Evolutionary conservation across 768 basidiomycete genomes (phyloP).

Genomic region (Auriculariales sp.): DNA sequence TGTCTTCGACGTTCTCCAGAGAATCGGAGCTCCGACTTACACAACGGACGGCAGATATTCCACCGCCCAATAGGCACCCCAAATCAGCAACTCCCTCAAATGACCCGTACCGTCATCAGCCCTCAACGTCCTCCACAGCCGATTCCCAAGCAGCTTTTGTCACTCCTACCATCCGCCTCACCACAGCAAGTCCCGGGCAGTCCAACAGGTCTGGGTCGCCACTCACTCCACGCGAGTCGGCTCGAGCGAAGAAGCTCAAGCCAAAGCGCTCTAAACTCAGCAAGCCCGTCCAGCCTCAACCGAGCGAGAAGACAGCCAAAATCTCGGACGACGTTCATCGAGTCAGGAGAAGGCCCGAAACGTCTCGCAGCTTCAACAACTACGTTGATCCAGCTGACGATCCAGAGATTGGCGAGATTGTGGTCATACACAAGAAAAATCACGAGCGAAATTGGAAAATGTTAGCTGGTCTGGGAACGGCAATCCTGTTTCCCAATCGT

Average conservation of each 20-base stretch:
- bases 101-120: not conserved
- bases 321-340: constrained; percentile 47
- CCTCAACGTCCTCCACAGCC: not conserved
- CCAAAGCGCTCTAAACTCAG: constrained; percentile 60
- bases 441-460: constrained; percentile 42
- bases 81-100: constrained; percentile 5
- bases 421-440: constrained; percentile 67
- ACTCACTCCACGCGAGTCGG: constrained; percentile 13
- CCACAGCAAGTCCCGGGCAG: constrained; percentile 50
- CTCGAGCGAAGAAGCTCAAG: constrained; percentile 35
- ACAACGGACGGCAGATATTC: not conserved
- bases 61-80: constrained; percentile 14
- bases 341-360: constrained; percentile 20
- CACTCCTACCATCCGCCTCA: constrained; percentile 53
- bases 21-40: not conserved
- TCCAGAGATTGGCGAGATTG: constrained; percentile 51
- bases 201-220: constrained; percentile 20
- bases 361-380: constrained; percentile 33
- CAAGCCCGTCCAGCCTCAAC: constrained; percentile 19
- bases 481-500: constrained; percentile 15
- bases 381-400: constrained; percentile 51
- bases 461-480: constrained; percentile 41
- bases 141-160: too few species aligned
- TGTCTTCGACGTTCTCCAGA: not conserved
- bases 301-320: constrained; percentile 16